Evolutionary conservation across 495 filamentous ascomycete genomes (phyloP).

Genomic region (Paragyromitra xinjiangensis): DNA sequence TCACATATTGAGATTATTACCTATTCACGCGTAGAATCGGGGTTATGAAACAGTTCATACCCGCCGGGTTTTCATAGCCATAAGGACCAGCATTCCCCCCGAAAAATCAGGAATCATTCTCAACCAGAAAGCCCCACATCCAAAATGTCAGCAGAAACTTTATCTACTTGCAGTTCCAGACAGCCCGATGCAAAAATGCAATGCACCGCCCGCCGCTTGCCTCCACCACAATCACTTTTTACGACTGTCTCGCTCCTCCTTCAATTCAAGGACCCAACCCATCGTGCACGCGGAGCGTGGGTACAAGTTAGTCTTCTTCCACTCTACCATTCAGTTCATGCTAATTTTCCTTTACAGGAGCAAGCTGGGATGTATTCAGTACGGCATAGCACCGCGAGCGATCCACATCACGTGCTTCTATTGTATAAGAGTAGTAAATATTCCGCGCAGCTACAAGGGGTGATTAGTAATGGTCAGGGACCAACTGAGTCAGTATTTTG

Average conservation of each 20-base stretch:
- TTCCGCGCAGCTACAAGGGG: neutral
- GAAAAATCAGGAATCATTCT: neutral
- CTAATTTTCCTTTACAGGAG: neutral
- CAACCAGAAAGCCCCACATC: neutral
- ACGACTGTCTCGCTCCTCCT: constrained; percentile 5
- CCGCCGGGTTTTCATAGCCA: neutral
- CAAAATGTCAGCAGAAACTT: neutral
- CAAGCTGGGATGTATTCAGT: constrained; percentile 7
- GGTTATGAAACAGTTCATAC: neutral
- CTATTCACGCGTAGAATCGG: neutral
- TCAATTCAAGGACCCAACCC: constrained; percentile 4
- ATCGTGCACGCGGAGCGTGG: constrained; percentile 7
- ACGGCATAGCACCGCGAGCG: neutral
- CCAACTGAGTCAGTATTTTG: neutral
- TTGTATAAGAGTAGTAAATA: constrained; percentile 1
- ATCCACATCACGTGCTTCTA: constrained; percentile 8
- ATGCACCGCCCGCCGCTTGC: neutral
- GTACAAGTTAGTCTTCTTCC: constrained; percentile 7
- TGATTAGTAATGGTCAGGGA: neutral
- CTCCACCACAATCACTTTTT: neutral
- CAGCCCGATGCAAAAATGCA: neutral
- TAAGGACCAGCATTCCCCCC: neutral
- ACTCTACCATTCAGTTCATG: neutral
- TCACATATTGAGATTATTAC: neutral
- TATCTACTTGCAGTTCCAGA: neutral